Percentiles rank a stretch among this genome's conserved stretches.
These are phyloP conservation scores for Neurospora sp. DNA, from an alignment of 495 filamentous ascomycete genomes.

Conservation along the genomic window DNA sequence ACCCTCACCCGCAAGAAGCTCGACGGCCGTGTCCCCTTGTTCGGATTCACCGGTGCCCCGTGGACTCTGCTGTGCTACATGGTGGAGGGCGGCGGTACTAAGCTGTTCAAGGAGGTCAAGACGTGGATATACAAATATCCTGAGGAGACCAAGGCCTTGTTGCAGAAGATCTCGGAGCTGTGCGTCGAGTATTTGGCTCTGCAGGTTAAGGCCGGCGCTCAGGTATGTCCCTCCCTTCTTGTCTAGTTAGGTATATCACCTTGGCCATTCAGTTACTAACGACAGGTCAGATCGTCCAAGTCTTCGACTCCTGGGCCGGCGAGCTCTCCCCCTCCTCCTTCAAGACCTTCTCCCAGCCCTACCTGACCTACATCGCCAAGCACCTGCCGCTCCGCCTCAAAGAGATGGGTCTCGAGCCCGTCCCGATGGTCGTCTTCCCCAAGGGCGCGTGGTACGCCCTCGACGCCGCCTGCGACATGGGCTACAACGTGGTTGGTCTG, in stretches of 20 bases:
- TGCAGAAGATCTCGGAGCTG: conserved; percentile 84
- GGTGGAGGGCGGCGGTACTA: conserved; percentile 93
- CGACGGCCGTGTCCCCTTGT: conserved; percentile 75
- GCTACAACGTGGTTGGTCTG: conserved; percentile 86
- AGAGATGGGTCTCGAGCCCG: conserved; percentile 62
- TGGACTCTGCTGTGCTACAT: conserved; percentile 98
- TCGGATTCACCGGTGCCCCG: conserved; percentile 95
- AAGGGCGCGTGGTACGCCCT: conserved; percentile 98
- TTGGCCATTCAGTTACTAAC: no score
- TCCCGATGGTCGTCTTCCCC: conserved; percentile 99
- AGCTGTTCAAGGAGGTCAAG: conserved; percentile 83
- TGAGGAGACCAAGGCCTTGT: conserved; percentile 62
- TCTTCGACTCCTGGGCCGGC: conserved; percentile 98
- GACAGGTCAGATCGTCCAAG: conserved; percentile 61
- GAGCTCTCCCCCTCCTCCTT: conserved; percentile 75
- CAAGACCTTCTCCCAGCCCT: conserved; percentile 73
- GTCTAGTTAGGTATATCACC: no score
- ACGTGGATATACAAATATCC: conserved; percentile 92
- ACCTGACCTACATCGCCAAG: conserved; percentile 71
- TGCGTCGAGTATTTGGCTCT: conserved; percentile 90
- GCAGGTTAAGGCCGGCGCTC: conserved; percentile 85
- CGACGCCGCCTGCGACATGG: conserved; percentile 73
- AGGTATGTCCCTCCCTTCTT: conserved; percentile 28
- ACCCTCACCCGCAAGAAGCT: conserved; percentile 83
- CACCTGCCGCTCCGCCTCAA: conserved; percentile 60